Base-by-base conservation (phyloP, 2,329 filamentous ascomycete genomes). In the Aspergillus aculeatus region DNA sequence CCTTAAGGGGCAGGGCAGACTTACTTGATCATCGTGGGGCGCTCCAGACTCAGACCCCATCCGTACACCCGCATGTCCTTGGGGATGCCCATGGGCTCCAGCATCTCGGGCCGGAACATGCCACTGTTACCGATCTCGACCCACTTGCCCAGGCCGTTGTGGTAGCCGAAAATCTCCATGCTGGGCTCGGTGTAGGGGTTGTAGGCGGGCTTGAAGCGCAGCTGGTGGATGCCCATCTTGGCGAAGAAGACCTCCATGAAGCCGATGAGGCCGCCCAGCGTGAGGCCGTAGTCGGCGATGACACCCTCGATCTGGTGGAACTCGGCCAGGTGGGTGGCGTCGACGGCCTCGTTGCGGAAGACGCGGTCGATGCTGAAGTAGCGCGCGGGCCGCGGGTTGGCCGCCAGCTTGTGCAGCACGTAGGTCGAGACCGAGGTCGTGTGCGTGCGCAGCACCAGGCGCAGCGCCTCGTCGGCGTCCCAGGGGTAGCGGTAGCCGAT, bases 291-390 rank as follows among this genome's bases (percentile, higher is more conserved):
- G 78, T 99, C 95, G 26, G 95, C 95, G 78, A 99, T 98, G 54
- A 99, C 94, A 77, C 95, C 95, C 79, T 99, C 95, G 35, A 98
- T 91, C 75, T 99, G 95, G 80, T 99, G 95, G 84, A 99, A 99
- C 78, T 99, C 95, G 44, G 92, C 93, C 71, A 99, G 79, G 82
- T 99, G 95, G 9, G 95, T 99, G 14, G 93, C 93, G 72, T 99
- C 95, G 60, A 99, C 93, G 2, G 92, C 92, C 79, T 99, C 95
- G 77, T 99, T 99, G 67, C 92, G 87, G 88, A 99, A 99, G 62
- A 99, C 95, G 57, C 95, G 88, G 78, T 99, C 95, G 74, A 99
- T 99, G 63, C 92, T 96, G 83, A 99, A 99, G 82, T 96, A 98
- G 63, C 93, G 88, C n/a, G 92, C 92, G 5, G 91, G 90, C 14